These are phyloP conservation scores for Fusarium nanum DNA, from an alignment of 2,329 filamentous ascomycete species.

Conservation along the genomic window DNA sequence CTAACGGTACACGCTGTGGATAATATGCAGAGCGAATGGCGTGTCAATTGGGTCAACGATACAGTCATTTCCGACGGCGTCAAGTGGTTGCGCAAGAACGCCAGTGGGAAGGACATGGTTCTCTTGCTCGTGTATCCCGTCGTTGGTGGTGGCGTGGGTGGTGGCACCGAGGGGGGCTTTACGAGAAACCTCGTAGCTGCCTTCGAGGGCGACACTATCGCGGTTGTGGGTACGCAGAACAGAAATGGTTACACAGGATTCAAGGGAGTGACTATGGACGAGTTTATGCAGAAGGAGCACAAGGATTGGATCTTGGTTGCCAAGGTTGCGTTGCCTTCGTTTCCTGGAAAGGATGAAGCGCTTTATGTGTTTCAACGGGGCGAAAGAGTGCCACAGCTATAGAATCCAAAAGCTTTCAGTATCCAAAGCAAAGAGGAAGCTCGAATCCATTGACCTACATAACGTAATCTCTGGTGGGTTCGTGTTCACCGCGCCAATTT, in stretches of 20 bases:
- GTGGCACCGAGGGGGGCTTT: conserved; percentile 72
- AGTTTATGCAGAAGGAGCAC: conserved; percentile 72
- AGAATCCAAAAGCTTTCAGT: not conserved
- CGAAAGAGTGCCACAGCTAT: conserved; percentile 50
- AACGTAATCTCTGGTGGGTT: not conserved
- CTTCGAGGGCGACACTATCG: conserved; percentile 72
- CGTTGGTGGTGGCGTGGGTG: conserved; percentile 72
- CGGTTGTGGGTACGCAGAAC: conserved; percentile 82
- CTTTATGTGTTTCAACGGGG: conserved; percentile 73
- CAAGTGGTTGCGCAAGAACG: conserved; percentile 64
- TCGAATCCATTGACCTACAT: not conserved
- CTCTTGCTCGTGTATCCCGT: conserved; percentile 80
- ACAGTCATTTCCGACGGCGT: conserved; percentile 72
- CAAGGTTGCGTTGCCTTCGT: conserved; percentile 77
- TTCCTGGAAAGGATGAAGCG: conserved; percentile 81
- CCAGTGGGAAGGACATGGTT: conserved; percentile 65
- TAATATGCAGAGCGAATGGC: conserved; percentile 74
- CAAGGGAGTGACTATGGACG: conserved; percentile 69
- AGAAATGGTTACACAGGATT: conserved; percentile 80
- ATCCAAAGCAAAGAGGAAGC: not conserved
- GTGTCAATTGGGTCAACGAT: conserved; percentile 75
- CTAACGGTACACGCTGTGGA: conserved; percentile 70
- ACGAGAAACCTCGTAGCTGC: conserved; percentile 70
- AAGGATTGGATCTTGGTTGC: conserved; percentile 68
- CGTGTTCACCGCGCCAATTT: not conserved